Percentiles rank a stretch among this genome's conserved stretches.
phyloP scores from a whole-genome alignment of 2,329 filamentous ascomycete genomes.

The Huntiella abstrusa region DNA sequence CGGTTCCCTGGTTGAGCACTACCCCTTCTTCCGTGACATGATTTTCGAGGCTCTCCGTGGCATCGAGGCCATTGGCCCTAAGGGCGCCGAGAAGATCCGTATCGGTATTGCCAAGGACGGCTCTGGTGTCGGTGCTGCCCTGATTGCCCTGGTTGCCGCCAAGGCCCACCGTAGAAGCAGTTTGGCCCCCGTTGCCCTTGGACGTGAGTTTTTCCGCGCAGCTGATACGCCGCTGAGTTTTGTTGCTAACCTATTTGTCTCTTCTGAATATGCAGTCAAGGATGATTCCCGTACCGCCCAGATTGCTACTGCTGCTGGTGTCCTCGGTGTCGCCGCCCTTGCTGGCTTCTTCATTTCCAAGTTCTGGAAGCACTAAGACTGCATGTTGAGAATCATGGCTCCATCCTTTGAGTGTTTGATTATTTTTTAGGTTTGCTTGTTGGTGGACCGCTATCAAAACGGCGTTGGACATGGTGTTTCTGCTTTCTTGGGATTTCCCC shows the following conservation, averaged over 20 bases:
- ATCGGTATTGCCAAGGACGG: constrained; percentile 97
- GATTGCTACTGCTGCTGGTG: constrained; percentile 18
- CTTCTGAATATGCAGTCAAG: constrained; percentile 14
- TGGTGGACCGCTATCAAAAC: constrained; percentile 3
- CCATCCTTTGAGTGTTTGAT: constrained; percentile 5
- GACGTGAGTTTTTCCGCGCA: constrained; percentile 1
- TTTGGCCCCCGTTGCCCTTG: constrained; percentile 7
- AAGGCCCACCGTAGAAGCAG: constrained; percentile 10
- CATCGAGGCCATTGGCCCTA: constrained; percentile 57
- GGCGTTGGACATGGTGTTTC: constrained; percentile 4
- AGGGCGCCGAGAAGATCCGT: constrained; percentile 67
- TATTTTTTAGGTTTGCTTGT: background rate
- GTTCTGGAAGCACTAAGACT: constrained; percentile 9
- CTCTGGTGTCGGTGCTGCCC: constrained; percentile 55
- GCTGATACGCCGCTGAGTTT: background rate
- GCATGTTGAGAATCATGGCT: background rate
- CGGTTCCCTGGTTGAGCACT: constrained; percentile 86
- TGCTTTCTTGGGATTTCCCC: background rate
- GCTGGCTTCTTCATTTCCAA: constrained; percentile 18
- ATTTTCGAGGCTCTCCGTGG: constrained; percentile 64
- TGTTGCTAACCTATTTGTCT: constrained; percentile 1
- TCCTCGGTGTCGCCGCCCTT: constrained; percentile 21
- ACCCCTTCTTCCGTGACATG: constrained; percentile 78
- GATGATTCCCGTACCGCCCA: constrained; percentile 18
- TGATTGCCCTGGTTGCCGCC: constrained; percentile 82